A percentile compares a stretch with the other conserved stretches of the same genome.
Conservation (phyloP, 148 eudicot species). For the Persicaria maculosa region DNA sequence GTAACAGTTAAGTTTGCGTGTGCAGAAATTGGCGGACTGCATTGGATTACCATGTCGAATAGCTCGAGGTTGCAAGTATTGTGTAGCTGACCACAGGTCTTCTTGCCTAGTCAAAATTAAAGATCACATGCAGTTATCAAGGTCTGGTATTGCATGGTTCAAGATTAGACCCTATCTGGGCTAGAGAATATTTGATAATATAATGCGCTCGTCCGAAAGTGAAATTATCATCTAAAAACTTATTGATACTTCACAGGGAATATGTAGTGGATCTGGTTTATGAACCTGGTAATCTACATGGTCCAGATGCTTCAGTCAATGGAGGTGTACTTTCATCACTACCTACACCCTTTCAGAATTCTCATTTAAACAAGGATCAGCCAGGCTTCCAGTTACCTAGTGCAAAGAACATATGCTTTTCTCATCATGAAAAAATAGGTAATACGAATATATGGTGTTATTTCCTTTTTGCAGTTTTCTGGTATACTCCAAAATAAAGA, state of each 20-base stretch:
- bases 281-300: conserved; percentile 68
- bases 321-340: conserved; percentile 52
- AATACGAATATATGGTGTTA: background rate
- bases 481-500: background rate
- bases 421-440: background rate
- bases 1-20: background rate
- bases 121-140: conserved; percentile 61
- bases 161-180: background rate
- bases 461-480: background rate
- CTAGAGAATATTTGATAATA: background rate
- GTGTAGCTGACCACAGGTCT: conserved; percentile 68
- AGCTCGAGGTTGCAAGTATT: conserved; percentile 92
- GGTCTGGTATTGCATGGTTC: conserved; percentile 28
- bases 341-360: conserved; percentile 67
- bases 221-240: background rate
- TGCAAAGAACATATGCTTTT: background rate
- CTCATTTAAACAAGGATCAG: conserved; percentile 41
- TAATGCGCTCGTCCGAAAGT: background rate
- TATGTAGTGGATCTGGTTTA: conserved; percentile 89
- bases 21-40: conserved; percentile 83
- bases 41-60: conserved; percentile 95
- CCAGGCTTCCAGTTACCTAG: background rate
- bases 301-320: conserved; percentile 84
- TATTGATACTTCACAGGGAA: conserved; percentile 45
- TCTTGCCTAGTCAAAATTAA: conserved; percentile 82